Percentiles rank a stretch among this genome's conserved stretches.
Conservation (phyloP, 139 green algal genomes). For the Chlamydomonas sphaeroides region DNA sequence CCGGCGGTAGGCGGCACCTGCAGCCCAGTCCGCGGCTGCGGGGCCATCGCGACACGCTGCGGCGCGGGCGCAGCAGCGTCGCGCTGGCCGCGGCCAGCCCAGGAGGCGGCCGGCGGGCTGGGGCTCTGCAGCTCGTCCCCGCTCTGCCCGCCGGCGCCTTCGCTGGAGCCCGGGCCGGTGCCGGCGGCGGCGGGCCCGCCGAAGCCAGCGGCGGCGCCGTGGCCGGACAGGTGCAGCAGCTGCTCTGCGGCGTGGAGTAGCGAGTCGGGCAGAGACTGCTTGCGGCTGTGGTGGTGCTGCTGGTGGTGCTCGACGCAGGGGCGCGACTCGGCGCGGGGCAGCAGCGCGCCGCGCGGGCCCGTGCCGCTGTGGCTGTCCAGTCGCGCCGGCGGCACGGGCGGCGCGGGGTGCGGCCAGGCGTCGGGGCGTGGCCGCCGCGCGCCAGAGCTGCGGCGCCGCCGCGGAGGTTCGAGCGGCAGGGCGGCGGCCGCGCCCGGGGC, state of each 20-base stretch:
- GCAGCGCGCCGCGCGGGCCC: too few species aligned
- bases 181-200: neutral
- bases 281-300: neutral
- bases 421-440: neutral
- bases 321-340: too few species aligned
- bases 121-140: neutral
- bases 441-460: neutral
- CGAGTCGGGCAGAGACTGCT: conserved; percentile 28
- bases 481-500: neutral
- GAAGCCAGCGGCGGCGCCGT: too few species aligned
- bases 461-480: neutral
- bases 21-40: too few species aligned
- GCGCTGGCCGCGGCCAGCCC: too few species aligned
- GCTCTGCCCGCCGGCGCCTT: neutral
- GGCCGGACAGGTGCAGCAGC: conserved; percentile 28
- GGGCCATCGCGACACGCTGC: neutral
- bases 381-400: neutral
- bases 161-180: neutral
- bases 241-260: conserved; percentile 25
- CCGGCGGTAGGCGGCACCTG: too few species aligned
- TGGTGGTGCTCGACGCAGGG: too few species aligned
- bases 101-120: too few species aligned
- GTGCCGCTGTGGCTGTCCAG: too few species aligned
- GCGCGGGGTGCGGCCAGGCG: neutral
- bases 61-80: too few species aligned